Conservation (phyloP, 202 grass and related monocot genomes). For the Brachypodium distachyon region DNA sequence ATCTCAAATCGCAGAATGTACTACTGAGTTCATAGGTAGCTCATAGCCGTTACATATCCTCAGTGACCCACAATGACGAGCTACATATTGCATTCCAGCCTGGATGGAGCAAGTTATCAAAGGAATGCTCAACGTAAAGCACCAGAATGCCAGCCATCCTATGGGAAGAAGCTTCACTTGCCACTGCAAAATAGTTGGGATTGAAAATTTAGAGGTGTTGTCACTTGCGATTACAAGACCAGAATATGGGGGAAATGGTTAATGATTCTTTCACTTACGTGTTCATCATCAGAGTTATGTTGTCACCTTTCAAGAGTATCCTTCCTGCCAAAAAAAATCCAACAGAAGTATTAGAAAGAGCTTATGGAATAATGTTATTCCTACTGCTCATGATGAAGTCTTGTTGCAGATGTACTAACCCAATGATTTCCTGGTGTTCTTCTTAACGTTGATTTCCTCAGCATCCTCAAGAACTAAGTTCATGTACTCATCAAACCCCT, state of each 20-base stretch:
- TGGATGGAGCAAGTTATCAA: conserved; percentile 10
- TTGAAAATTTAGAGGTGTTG: not conserved
- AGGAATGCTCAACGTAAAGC: not conserved
- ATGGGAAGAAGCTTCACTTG: conserved; percentile 6
- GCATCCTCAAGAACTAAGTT: conserved; percentile 83
- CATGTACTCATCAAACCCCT: conserved; percentile 93
- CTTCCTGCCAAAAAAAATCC: conserved; percentile 41
- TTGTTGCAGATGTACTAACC: conserved; percentile 23
- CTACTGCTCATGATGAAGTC: not conserved
- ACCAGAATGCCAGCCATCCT: not conserved
- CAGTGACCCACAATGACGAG: not conserved
- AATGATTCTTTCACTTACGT: conserved; percentile 23
- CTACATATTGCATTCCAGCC: conserved; percentile 2
- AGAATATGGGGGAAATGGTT: not conserved
- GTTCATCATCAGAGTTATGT: conserved; percentile 95
- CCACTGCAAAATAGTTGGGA: conserved; percentile 18
- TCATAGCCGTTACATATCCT: conserved; percentile 5
- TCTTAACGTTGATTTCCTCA: conserved; percentile 79
- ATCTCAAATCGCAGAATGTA: not conserved
- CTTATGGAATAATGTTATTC: not conserved
- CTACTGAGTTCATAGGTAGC: not conserved
- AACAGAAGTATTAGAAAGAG: conserved; percentile 5
- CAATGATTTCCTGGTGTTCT: conserved; percentile 63
- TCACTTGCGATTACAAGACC: not conserved
- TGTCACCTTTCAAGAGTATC: conserved; percentile 89